Percentiles rank a stretch among this genome's conserved stretches.
phyloP scores from a whole-genome alignment of 2,329 filamentous ascomycete genomes.

The Bipolaris cookei region DNA sequence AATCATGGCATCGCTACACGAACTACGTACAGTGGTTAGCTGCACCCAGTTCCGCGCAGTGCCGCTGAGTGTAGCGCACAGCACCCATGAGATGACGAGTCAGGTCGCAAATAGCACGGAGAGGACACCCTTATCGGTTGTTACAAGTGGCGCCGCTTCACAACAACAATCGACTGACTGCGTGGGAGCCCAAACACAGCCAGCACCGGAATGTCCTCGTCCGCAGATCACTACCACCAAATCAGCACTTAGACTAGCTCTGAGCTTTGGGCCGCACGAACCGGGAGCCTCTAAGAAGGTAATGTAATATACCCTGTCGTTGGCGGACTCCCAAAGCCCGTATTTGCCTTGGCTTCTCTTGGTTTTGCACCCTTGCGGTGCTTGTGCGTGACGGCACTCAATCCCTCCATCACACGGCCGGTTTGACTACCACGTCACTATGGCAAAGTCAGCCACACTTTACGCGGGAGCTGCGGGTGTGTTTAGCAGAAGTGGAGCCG shows the following conservation, averaged over 20 bases:
- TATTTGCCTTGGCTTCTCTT: constrained; percentile 45
- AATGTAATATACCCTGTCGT: constrained; percentile 34
- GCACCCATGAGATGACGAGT: constrained; percentile 10
- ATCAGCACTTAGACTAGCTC: constrained; percentile 23
- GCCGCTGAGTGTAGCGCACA: constrained; percentile 22
- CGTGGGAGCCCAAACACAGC: constrained; percentile 24
- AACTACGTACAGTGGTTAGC: constrained; percentile 23
- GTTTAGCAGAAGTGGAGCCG: constrained; percentile 36
- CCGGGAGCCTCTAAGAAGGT: constrained; percentile 29
- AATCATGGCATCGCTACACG: constrained; percentile 10
- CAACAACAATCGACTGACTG: constrained; percentile 12
- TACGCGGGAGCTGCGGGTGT: constrained; percentile 35
- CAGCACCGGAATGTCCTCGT: constrained; percentile 23
- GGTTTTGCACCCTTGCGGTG: constrained; percentile 45
- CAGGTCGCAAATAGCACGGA: constrained; percentile 2
- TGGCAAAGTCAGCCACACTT: constrained; percentile 33
- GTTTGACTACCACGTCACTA: constrained; percentile 48
- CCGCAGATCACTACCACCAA: constrained; percentile 24
- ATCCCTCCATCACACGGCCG: constrained; percentile 37
- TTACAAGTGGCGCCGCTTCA: constrained; percentile 12
- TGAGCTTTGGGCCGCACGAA: constrained; percentile 32
- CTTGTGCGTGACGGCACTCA: constrained; percentile 41
- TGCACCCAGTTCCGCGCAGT: constrained; percentile 12
- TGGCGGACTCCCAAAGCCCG: constrained; percentile 38
- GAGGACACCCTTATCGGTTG: not conserved